Evolutionary conservation across 352 stramenopile genomes (phyloP), one percentile per base, ranked within the genome.

Genomic region (Stephanocyclus meneghinianus): DNA sequence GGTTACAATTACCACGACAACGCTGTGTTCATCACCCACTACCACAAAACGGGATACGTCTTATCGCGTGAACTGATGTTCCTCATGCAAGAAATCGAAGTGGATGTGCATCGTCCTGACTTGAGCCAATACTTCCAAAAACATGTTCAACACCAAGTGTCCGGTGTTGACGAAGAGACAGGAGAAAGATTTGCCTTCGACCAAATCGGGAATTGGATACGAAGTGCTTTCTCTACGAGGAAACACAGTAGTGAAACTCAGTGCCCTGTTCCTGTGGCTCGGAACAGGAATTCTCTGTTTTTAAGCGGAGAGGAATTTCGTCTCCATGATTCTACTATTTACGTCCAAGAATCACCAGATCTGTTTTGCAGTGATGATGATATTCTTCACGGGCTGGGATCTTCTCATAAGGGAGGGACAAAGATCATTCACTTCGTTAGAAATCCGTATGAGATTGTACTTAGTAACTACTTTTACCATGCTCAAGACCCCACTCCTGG

Each of bases 371-470:
- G 16, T n/a, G 67, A 76, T 68, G 44, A 51, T 26, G 42, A 70
- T 10, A 50, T 84, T 35, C 32, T 45, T 1, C 21, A 48, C 16
- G 21, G 44, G 11, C 29, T 84, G 57, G n/a, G 16, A 40, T 29
- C 6, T 15, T 56, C 62, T 32, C 35, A 48, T 30, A 35, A 8
- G 18, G 48, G 40, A 10, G 64, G 56, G 26, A 64, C 76, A n/a
- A 86, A 86, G 60, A 78, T 86, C 48, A 62, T 86, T 6, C 80
- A 86, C 63, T 77, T 86, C 35, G 56, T 86, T 26, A 53, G 80
- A 15, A 81, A 81, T 57, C 75, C 80, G 16, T 86, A 78, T 63
- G 57, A 76, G 18, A 81, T 81, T 67, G 60, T 65, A 13, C 15
- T 77, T 13, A 71, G 53, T 32, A 81, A 81, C 48, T 81, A 77